Evolutionary conservation across 768 basidiomycete species (phyloP), one percentile per base, ranked within the genome.

Genomic region (Heimioporus sp.): DNA sequence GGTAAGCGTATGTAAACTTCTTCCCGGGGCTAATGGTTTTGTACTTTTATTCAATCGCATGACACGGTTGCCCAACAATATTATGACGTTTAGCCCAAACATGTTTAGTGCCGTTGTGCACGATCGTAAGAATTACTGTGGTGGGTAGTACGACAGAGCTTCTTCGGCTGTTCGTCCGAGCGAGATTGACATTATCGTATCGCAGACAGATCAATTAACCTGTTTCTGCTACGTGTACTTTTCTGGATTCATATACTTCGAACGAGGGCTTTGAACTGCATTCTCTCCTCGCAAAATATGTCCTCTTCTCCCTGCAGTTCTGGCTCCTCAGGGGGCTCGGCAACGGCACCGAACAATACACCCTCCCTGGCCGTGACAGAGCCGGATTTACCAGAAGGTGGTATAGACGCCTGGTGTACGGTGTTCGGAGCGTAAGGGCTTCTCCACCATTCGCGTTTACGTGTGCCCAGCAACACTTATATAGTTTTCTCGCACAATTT

Each of bases 401-500:
- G 67, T 28, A 13, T 53, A 15, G 61, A 28, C 9, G 65, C 59
- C 10, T 63, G 61, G 64, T 67, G 64, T 38, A 58, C 66, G 2
- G 65, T 61, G 7, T 43, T 58, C 1, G 65, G 66, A 55, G 54
- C 48, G 64, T 68, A 56, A 57, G 62, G 41, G 8, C 39, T 17
- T 40, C 39, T 5, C 19, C 39, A 21, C 10, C 19, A 0, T 15
- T 41, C 20, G 10, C 12, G 5, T 41, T 5, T 2, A 12, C 15
- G 7, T 38, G 5, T 5, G 6, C 42, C 19, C 2, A 63, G 24
- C 5, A n/a, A 15, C 15, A 4, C 47, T 35, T 7, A 28, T 6
- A n/a, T 15, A 68, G 66, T 12, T 68, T 68, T 38, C 53, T 67
- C 39, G 55, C 40, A 1, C 60, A 64, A 36, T 62, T 68, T 20